Evolutionary conservation across 1,284 basidiomycete genomes (phyloP), one percentile per base, ranked within the genome.

Genomic region (Hemileia vastatrix): DNA sequence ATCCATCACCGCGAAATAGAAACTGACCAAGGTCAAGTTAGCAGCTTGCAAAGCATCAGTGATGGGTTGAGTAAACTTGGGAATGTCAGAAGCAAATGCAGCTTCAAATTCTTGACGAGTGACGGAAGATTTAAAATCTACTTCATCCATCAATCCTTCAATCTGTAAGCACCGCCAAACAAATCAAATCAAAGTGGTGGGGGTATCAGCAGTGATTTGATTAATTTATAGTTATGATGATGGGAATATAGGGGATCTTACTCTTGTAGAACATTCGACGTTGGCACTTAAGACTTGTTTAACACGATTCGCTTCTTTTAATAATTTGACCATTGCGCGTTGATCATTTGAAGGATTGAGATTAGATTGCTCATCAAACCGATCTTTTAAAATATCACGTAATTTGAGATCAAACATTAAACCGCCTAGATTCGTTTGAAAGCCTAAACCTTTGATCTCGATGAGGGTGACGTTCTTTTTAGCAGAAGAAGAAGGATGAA

Each of bases 271-370:
- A 18, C 87, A 86, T 53, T 92, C 90, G 8, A 81, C 80, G 75
- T 99, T 99, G 54, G 93, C 93, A 71, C 91, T 95, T 65, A 99
- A 79, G 69, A 98, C 87, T 19, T 86, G 83, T 80, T 97, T 99
- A 69, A 96, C 84, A 60, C 92, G 83, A 53, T 83, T 84, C 0
- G 94, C 90, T 77, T 98, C 95, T 76, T 91, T 92, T 82, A 88
- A 86, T 15, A 98, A 78, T 77, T 93, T 93, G 2, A 90, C 87
- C 86, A 96, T 87, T 0, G 88, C 92, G 64, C 86, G 83, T 72
- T 84, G 84, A 75, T 96, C 90, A 43, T 74, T 60, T 19, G 71
- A 68, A 19, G 66, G 62, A 6, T 71, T 66, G 18, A 77, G 68
- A 32, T 67, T 72, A 8, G 79, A 82, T 69, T 81, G 81, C 67